Base-by-base conservation (phyloP, 129 eudicot species). In the Ambrosia artemisiifolia region DNA sequence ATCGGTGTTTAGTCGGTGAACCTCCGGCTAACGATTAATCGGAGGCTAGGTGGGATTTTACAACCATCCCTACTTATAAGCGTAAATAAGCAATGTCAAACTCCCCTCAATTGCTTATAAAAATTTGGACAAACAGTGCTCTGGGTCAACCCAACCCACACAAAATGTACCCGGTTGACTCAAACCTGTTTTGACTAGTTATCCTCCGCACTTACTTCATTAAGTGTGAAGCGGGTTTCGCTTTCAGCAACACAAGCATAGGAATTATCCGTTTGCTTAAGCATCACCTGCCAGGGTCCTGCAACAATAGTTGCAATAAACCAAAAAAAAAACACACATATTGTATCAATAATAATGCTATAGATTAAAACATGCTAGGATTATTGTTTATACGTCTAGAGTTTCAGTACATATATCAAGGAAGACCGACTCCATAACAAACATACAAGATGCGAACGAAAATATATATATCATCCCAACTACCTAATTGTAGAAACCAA, bases 261-360 rank as follows among this genome's bases (percentile, higher is more conserved):
- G 2, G 99, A 94, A 70, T 85, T 85, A 79, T 94, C 97, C 40
- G 88, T 59, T 78, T 94, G 99, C 84, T 91, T 90, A 82, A 94
- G 88, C 99, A 94, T 94, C 85, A 94, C 99, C 73, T 94, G 99
- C 99, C 99, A 94, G 40, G 99, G 99, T 78, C 99, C 99, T 94
- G 85, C 63, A 71, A 64, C 42, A 63, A 36, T 8, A 65, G 17
- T 51, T 74, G 28, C 68, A 36, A 38, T 17, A 35, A 7, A n/a
- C 28, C 28, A 24, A 24, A 24, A 24, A 64, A 64, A 16, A 64
- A n/a, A 64, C 9, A 40, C 67, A 38, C 6, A 3, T 40, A 9
- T 6, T 64, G 17, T 64, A 40, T 33, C 33, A 16, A 63, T 36
- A 35, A 35, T 63, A 7, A 63, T 16, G n/a, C 68, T n/a, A 12